Evolutionary conservation across 75 land plant species (phyloP).

Genomic region (Sequoiadendron giganteum): DNA sequence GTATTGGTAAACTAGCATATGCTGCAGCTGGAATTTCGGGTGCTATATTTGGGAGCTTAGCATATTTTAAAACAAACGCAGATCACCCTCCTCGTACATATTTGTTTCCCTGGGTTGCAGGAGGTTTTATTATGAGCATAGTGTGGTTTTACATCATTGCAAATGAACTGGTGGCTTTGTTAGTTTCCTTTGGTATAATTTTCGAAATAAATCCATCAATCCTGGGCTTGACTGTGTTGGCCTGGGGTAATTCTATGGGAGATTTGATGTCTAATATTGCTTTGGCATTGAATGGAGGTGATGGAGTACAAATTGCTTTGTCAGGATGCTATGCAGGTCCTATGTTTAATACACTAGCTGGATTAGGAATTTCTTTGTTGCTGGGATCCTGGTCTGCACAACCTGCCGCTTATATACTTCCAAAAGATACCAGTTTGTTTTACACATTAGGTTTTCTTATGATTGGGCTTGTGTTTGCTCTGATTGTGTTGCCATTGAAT

Average conservation of each 20-base stretch:
- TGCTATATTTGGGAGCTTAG: constrained; percentile 42
- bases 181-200: constrained; percentile 71
- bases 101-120: constrained; percentile 82
- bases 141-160: constrained; percentile 92
- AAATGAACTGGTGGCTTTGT: constrained; percentile 81
- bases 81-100: constrained; percentile 70
- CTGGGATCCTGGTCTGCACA: constrained; percentile 59
- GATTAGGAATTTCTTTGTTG: constrained; percentile 77
- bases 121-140: constrained; percentile 90
- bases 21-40: constrained; percentile 45
- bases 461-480: constrained; percentile 66
- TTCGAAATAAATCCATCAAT: constrained; percentile 80
- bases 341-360: constrained; percentile 88
- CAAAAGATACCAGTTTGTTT: constrained; percentile 55
- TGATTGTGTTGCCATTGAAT: constrained; percentile 51
- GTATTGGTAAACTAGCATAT: constrained; percentile 19
- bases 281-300: constrained; percentile 73
- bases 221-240: constrained; percentile 85
- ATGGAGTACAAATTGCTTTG: constrained; percentile 86
- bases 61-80: constrained; percentile 42
- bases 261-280: constrained; percentile 87
- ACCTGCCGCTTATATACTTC: constrained; percentile 52
- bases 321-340: constrained; percentile 97
- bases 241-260: constrained; percentile 98
- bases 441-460: constrained; percentile 80